Conservation (phyloP, 2,329 filamentous ascomycete species). For the Paecilomyces sp. region DNA sequence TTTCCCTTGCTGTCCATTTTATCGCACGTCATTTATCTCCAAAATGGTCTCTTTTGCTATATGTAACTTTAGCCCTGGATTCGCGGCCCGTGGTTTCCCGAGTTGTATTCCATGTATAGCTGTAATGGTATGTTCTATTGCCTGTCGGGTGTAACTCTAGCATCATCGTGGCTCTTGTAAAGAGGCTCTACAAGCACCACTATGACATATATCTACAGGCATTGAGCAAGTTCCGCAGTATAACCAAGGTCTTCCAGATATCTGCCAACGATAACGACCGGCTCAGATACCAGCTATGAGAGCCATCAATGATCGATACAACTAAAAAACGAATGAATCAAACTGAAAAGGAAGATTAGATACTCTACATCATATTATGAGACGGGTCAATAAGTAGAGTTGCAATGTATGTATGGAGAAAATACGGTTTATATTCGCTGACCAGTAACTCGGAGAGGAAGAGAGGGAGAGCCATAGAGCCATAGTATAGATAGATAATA, state of each 20-base stretch:
- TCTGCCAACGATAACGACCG: too few species aligned
- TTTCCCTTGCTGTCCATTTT: conserved; percentile 6
- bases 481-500: not conserved
- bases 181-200: not conserved
- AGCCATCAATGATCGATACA: too few species aligned
- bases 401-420: not conserved
- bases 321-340: not conserved
- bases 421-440: not conserved
- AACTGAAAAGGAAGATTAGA: not conserved
- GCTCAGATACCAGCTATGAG: too few species aligned
- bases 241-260: too few species aligned
- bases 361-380: not conserved
- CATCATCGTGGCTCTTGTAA: not conserved
- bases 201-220: not conserved
- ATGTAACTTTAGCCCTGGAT: not conserved
- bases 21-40: not conserved
- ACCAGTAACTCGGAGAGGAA: not conserved
- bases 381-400: not conserved
- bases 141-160: not conserved
- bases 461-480: not conserved
- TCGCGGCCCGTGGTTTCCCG: not conserved
- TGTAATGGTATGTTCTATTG: not conserved
- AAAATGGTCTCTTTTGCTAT: not conserved
- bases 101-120: not conserved
- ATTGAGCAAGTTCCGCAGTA: not conserved